Conservation (phyloP, 495 filamentous ascomycete species). For the Podospora conica region DNA sequence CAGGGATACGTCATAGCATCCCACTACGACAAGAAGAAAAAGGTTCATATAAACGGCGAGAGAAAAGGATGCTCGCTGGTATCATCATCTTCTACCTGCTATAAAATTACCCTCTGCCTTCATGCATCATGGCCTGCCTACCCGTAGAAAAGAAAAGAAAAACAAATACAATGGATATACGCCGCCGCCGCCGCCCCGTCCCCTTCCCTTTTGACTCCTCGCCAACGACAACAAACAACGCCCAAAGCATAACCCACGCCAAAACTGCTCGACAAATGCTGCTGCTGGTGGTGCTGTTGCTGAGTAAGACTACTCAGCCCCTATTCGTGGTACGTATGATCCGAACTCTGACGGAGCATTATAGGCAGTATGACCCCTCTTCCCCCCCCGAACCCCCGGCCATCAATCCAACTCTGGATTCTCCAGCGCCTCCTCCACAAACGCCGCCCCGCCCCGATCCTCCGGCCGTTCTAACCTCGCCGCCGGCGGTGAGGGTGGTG, state of each 20-base stretch:
- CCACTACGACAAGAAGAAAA: too few species aligned
- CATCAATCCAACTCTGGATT: constrained; percentile 40
- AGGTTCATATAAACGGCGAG: too few species aligned
- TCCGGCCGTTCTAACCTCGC: constrained; percentile 15
- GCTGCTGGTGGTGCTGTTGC: background rate
- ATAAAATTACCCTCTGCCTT: background rate
- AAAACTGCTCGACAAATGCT: background rate
- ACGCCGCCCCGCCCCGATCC: constrained; percentile 20
- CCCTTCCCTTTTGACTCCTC: background rate
- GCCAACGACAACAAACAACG: background rate
- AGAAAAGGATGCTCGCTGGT: background rate
- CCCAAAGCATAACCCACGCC: background rate
- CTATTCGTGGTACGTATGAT: background rate
- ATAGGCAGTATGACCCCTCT: background rate
- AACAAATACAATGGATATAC: background rate
- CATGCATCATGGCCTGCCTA: background rate
- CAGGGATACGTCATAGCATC: too few species aligned
- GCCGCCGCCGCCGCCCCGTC: background rate
- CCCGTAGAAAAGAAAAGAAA: too few species aligned
- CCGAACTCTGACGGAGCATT: background rate
- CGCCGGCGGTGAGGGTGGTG: background rate
- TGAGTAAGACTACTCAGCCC: background rate
- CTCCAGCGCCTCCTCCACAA: constrained; percentile 38
- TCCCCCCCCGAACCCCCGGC: background rate
- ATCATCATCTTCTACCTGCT: background rate